Base-by-base conservation (phyloP, 768 basidiomycete species). In the Punctularia strigosozonata region DNA sequence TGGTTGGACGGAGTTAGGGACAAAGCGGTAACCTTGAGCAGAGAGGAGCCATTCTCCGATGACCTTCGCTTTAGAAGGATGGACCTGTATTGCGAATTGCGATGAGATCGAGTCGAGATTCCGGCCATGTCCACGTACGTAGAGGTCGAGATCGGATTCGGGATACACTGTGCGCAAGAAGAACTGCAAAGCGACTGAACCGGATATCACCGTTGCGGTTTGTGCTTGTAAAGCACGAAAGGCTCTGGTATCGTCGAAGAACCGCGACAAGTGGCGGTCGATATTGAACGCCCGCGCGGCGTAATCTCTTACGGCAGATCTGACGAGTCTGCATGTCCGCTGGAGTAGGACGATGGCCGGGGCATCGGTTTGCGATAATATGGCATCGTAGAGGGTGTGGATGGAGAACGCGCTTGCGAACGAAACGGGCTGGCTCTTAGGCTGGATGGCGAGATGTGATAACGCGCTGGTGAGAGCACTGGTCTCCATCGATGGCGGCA, bases 151-250 rank as follows among this genome's bases (percentile, higher is more conserved):
- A 44, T 76, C 73, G 0, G 72, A 60, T 4, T 58, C 59, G 3
- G 60, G 54, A 43, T 71, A 74, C 25, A 53, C 52, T 0, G 56
- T 45, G 14, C 70, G 49, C 36, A 68, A 65, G 30, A 77, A 58
- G 45, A 73, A 71, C 36, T 76, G 73, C 2, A 75, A 60, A 0
- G 71, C 73, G 20, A 54, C 58, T 0, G 73, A 74, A 7, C 74
- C 74, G 3, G 74, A 75, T 15, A 77, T 64, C 18, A 76, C 46
- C 0, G 63, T 61, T 26, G 60, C 64, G 0, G 68, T 71, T 13
- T 40, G 46, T 0, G 58, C 60, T 47, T 70, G 71, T 3, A 72
- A 52, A 4, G 44, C 48, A 13, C 71, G 61, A 41, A 74, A 75
- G 4, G 50, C 49, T n/a, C 52, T n/a, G 4, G 60, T 58, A 18